phyloP scores from a whole-genome alignment of 495 filamentous ascomycete genomes.

The Podospora didyma region DNA sequence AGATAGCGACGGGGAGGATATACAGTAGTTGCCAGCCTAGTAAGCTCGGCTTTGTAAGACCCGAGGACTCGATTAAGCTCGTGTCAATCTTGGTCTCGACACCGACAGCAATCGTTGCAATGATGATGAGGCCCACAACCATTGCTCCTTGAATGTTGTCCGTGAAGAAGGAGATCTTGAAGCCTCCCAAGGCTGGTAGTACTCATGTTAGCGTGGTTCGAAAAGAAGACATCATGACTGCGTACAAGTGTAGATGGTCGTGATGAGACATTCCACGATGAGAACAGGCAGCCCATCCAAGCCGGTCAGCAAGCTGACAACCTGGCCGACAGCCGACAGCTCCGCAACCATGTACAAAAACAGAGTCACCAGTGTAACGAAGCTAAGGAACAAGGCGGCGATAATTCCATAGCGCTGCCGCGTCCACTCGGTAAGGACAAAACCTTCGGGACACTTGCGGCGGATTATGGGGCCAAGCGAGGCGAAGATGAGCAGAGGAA shows the following conservation, averaged over 20 bases:
- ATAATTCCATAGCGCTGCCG: constrained; percentile 64
- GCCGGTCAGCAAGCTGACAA: constrained; percentile 65
- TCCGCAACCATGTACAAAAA: constrained; percentile 82
- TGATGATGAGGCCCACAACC: constrained; percentile 63
- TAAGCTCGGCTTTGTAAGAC: constrained; percentile 53
- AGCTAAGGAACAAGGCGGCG: constrained; percentile 63
- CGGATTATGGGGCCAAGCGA: constrained; percentile 67
- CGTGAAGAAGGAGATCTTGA: constrained; percentile 72
- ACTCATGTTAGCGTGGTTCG: constrained; percentile 12
- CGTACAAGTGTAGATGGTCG: constrained; percentile 74
- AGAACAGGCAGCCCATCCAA: constrained; percentile 67
- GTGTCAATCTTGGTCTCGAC: constrained; percentile 65
- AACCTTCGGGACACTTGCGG: constrained; percentile 68
- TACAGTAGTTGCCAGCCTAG: constrained; percentile 77
- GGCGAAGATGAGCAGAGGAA: constrained; percentile 66
- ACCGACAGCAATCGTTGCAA: constrained; percentile 68
- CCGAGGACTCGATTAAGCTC: constrained; percentile 58
- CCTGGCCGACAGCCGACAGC: constrained; percentile 68
- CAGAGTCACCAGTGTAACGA: constrained; percentile 69
- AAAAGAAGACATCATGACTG: background rate
- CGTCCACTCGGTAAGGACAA: constrained; percentile 78
- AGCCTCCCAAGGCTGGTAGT: constrained; percentile 62
- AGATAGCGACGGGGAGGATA: constrained; percentile 68
- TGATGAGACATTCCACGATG: constrained; percentile 67
- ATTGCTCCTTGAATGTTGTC: constrained; percentile 74